These are phyloP conservation scores for Sindora glabra DNA, from an alignment of 306 rosid species.

Conservation along the genomic window DNA sequence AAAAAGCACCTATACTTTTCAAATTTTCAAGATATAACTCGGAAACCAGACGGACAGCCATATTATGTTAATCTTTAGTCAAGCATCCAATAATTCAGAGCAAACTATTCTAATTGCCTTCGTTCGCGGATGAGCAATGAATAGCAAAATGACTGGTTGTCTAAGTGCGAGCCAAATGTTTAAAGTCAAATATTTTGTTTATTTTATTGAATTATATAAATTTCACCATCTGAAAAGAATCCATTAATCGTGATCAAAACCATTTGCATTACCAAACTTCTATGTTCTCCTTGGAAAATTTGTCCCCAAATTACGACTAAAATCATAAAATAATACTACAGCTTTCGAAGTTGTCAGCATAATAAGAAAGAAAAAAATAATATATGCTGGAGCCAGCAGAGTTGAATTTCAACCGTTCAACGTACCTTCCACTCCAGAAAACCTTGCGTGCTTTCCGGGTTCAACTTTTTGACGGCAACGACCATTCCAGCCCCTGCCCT, in stretches of 20 bases:
- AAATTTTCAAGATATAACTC: no score
- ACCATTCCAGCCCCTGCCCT: constrained; percentile 47
- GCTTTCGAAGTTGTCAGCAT: no score
- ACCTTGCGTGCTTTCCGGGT: constrained; percentile 66
- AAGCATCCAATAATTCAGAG: no score
- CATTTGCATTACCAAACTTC: not conserved
- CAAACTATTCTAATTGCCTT: no score
- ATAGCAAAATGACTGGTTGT: not conserved
- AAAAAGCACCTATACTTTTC: no score
- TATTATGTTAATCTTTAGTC: no score
- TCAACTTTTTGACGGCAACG: constrained; percentile 74
- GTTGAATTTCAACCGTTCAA: not conserved
- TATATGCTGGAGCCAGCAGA: no score
- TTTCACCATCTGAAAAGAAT: no score
- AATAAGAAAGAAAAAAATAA: no score
- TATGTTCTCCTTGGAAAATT: not conserved
- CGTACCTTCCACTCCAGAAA: constrained; percentile 81
- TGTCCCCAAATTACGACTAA: no score
- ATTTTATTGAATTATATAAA: not conserved
- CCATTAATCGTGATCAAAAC: not conserved
- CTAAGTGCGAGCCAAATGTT: constrained; percentile 1
- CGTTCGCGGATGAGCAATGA: not conserved
- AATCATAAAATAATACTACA: no score
- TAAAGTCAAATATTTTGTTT: not conserved
- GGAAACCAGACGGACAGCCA: no score